These are phyloP conservation scores for Yamadazyma laniorum DNA, from an alignment of 805 yeast genomes.

Conservation along the genomic window DNA sequence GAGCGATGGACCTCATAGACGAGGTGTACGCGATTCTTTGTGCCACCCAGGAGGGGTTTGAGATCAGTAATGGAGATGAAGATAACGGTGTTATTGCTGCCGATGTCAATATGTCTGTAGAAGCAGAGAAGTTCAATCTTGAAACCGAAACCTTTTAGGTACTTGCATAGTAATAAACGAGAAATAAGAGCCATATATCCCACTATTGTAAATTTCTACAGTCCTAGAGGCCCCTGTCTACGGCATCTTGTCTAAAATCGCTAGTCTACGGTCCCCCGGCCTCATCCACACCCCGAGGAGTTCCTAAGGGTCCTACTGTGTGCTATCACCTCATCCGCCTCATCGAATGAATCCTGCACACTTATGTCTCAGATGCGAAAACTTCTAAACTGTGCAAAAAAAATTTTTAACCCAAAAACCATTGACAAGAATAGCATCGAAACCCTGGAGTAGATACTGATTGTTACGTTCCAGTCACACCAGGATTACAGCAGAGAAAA, in stretches of 20 bases:
- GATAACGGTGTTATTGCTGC: conserved; percentile 4
- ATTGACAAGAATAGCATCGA: background rate
- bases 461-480: too few species aligned
- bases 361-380: background rate
- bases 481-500: too few species aligned
- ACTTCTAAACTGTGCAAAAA: background rate
- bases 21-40: conserved; percentile 77
- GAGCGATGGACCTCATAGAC: conserved; percentile 27
- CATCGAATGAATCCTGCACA: background rate
- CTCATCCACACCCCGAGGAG: too few species aligned
- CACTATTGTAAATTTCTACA: too few species aligned
- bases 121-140: conserved; percentile 8
- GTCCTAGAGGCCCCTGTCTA: too few species aligned
- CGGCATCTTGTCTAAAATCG: too few species aligned
- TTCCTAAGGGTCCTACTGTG: too few species aligned
- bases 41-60: conserved; percentile 79
- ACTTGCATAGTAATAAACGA: background rate
- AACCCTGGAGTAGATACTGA: too few species aligned
- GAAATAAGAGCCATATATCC: too few species aligned
- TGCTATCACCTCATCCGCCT: too few species aligned
- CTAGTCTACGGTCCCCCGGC: too few species aligned
- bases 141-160: conserved; percentile 12
- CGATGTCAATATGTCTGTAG: conserved; percentile 4
- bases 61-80: conserved; percentile 38
- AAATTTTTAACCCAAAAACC: conserved; percentile 1